Evolutionary conservation across 2,329 filamentous ascomycete genomes (phyloP), one percentile per base, ranked within the genome.

Genomic region (Exophiala phaeomuriformis): DNA sequence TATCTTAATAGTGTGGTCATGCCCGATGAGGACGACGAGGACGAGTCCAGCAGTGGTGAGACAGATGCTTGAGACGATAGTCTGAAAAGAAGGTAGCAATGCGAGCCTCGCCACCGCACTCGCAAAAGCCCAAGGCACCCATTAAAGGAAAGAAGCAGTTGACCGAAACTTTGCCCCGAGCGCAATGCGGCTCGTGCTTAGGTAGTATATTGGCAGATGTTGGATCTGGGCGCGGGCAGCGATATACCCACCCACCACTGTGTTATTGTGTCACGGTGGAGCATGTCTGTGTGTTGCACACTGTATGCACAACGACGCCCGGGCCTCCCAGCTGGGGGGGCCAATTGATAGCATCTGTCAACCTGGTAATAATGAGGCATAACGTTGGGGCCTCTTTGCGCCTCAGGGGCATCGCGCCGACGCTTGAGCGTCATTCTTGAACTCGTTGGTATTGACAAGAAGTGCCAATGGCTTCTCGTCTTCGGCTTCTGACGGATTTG

Each of bases 1-100:
- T 87, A 86, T 68, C 68, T 89, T 56, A 90, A 89, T 64, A 79
- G 76, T 54, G 77, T 86, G 41, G 83, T 88, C 53, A 86, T 86
- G 84, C 85, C 86, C 2, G 86, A 89, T 65, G 75, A 75, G 67
- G 67, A 58, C 46, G 59, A 89, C 65, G 75, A 75, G 67, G 67
- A 58, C 46, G 59, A 56, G 31, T 49, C 59, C 10, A 55, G 47
- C 41, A 52, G 47, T 35, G 53, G 57, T 47, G 58, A 53, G 32
- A 48, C 51, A 28, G 55, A 53, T 29, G 56, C 54, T 32, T 57
- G 51, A 57, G 43, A 31, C 41, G 10, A 32, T 45, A 45, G 42
- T 10, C 42, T 48, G 43, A 44, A 4, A 8, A 32, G 40, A 33
- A 31, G n/a, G 32, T 51, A 10, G 43, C 35, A 30, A 39, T 50